phyloP scores from a whole-genome alignment of 371 early-diverging fungal species.

The Mortierella sp. region DNA sequence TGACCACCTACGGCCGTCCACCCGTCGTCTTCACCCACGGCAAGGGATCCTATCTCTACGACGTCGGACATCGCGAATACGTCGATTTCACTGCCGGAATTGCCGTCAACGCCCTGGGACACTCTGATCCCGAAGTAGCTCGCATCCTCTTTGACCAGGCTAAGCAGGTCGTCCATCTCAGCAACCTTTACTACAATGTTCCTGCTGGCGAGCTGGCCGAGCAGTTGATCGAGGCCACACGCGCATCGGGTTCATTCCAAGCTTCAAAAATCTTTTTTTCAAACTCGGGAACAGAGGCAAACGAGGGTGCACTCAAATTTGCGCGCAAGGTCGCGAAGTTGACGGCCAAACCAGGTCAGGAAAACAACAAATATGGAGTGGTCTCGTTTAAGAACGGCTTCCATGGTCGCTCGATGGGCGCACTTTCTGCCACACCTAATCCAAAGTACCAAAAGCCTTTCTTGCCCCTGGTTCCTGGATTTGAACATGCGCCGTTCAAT shows the following conservation, averaged over 20 bases:
- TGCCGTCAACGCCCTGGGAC: conserved; percentile 92
- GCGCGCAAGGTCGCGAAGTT: conserved; percentile 90
- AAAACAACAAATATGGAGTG: conserved; percentile 68
- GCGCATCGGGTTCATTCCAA: conserved; percentile 58
- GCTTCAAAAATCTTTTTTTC: conserved; percentile 83
- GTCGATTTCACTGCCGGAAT: conserved; percentile 93
- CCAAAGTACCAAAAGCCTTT: conserved; percentile 94
- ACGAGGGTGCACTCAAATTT: conserved; percentile 95
- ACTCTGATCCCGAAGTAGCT: conserved; percentile 77
- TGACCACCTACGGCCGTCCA: conserved; percentile 76
- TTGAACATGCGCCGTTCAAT: conserved; percentile 78
- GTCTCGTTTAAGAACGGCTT: conserved; percentile 90
- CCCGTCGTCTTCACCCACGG: conserved; percentile 77
- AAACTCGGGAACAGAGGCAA: conserved; percentile 94
- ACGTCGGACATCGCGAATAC: conserved; percentile 72
- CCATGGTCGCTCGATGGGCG: conserved; percentile 96
- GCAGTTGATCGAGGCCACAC: conserved; percentile 69
- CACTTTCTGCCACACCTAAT: conserved; percentile 90
- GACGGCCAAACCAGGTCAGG: conserved; percentile 70
- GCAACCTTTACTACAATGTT: conserved; percentile 87
- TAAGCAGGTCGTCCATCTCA: conserved; percentile 77
- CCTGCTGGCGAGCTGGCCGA: conserved; percentile 81
- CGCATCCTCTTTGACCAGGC: conserved; percentile 83
- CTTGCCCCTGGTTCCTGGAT: conserved; percentile 89
- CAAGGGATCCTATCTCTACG: conserved; percentile 80